A percentile compares a stretch with the other conserved stretches of the same genome.
Conservation (phyloP, 805 yeast species). For the Jamesozyma spencerorum region DNA sequence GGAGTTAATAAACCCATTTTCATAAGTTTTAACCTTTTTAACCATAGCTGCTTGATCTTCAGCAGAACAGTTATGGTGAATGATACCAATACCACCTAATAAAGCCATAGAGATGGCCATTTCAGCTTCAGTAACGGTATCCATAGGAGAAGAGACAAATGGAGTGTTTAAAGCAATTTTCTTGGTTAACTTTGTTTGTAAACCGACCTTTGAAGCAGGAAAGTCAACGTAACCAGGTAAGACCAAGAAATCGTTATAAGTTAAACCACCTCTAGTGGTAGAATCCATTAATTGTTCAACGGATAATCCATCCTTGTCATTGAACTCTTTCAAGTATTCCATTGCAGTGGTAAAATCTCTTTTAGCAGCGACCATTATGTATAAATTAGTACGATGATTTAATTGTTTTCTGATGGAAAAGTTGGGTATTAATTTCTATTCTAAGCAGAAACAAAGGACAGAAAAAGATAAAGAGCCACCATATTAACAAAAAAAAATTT, state of each 20-base stretch:
- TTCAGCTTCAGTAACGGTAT: conserved; percentile 92
- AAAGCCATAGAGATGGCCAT: conserved; percentile 99
- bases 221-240: conserved; percentile 91
- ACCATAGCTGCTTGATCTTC: conserved; percentile 99
- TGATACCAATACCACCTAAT: conserved; percentile 96
- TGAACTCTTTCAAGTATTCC: conserved; percentile 54
- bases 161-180: conserved; percentile 88
- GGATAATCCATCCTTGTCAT: conserved; percentile 74
- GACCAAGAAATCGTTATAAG: conserved; percentile 92
- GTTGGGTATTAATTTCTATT: background rate
- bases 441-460: background rate
- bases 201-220: conserved; percentile 65
- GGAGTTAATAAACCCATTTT: conserved; percentile 93
- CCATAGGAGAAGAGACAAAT: conserved; percentile 97
- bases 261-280: conserved; percentile 82
- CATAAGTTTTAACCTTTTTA: conserved; percentile 88
- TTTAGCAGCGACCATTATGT: conserved; percentile 14
- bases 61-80: conserved; percentile 93
- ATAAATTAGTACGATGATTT: too few relatives aligned
- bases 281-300: conserved; percentile 85
- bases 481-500: conserved; percentile 3
- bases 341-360: conserved; percentile 53
- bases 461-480: conserved; percentile 7
- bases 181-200: conserved; percentile 85
- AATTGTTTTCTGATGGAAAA: too few relatives aligned